phyloP scores from a whole-genome alignment of 2,329 filamentous ascomycete species.

The Colletotrichum magnum region DNA sequence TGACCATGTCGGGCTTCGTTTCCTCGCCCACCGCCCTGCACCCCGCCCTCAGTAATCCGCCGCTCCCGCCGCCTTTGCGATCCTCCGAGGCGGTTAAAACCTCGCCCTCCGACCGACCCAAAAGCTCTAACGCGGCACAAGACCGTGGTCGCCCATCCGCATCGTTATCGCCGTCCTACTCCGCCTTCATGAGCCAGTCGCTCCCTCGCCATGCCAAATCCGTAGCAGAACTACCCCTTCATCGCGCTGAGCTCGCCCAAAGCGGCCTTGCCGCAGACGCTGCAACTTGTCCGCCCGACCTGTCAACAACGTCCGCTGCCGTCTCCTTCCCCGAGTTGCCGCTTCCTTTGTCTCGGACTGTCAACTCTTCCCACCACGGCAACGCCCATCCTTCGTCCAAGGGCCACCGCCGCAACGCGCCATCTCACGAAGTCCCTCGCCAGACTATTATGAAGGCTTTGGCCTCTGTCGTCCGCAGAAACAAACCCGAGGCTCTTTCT shows the following conservation, averaged over 20 bases:
- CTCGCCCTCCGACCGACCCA: constrained; percentile 44
- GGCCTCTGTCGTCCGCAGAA: constrained; percentile 74
- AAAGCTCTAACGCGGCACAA: constrained; percentile 43
- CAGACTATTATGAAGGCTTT: constrained; percentile 89
- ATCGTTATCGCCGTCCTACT: constrained; percentile 36
- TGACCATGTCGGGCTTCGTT: constrained; percentile 50
- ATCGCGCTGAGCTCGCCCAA: constrained; percentile 21
- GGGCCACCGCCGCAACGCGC: constrained; percentile 62
- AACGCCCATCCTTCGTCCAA: constrained; percentile 18
- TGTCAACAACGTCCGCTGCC: constrained; percentile 23
- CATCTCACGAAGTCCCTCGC: constrained; percentile 78
- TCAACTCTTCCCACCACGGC: constrained; percentile 28
- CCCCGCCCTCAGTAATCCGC: constrained; percentile 60
- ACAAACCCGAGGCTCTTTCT: constrained; percentile 74
- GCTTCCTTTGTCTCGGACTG: constrained; percentile 41
- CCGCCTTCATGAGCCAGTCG: constrained; percentile 35
- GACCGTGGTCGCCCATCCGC: constrained; percentile 31
- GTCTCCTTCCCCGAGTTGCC: constrained; percentile 43
- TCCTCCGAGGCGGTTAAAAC: constrained; percentile 46
- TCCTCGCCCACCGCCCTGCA: constrained; percentile 65
- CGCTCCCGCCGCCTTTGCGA: constrained; percentile 41
- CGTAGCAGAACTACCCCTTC: constrained; percentile 24
- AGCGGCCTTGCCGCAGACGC: constrained; percentile 35
- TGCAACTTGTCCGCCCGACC: constrained; percentile 27
- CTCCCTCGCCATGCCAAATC: constrained; percentile 41